Evolutionary conservation across 306 rosid species (phyloP).

Genomic region (Sindora glabra): DNA sequence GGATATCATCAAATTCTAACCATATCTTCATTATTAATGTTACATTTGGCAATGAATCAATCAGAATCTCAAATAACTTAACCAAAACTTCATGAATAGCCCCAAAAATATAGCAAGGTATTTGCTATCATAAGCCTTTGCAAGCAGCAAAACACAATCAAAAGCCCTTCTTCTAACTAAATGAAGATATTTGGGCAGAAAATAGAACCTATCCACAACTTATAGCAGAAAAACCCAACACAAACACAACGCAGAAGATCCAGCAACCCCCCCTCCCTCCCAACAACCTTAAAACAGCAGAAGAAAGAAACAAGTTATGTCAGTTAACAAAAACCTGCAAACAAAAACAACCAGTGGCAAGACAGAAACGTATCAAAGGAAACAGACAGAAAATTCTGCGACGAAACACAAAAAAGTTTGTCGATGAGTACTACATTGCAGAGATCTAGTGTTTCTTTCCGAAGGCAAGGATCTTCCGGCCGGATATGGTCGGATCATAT

Average conservation of each 20-base stretch:
- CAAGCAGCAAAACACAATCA: constrained; percentile 2
- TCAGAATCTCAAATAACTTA: not conserved
- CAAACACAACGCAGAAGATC: too few species aligned
- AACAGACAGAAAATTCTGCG: not conserved
- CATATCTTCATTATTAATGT: not conserved
- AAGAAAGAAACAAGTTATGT: not conserved
- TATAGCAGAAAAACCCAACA: too few species aligned
- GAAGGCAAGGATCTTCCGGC: constrained; percentile 87
- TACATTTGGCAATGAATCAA: not conserved
- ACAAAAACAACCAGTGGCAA: too few species aligned
- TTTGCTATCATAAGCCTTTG: constrained; percentile 19
- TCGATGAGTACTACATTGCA: constrained; percentile 46
- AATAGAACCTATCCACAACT: not conserved
- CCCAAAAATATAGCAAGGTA: not conserved
- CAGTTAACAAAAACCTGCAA: constrained; percentile 7
- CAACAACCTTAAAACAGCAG: not conserved
- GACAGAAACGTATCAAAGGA: not conserved
- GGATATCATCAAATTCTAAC: too few species aligned
- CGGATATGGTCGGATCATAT: constrained; percentile 48
- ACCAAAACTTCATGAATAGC: not conserved
- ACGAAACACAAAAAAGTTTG: not conserved
- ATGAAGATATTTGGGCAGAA: not conserved
- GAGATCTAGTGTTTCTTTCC: constrained; percentile 56
- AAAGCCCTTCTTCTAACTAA: not conserved
- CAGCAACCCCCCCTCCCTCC: too few species aligned